Evolutionary conservation across 2,329 filamentous ascomycete genomes (phyloP).

Genomic region (Xylaria sp.): DNA sequence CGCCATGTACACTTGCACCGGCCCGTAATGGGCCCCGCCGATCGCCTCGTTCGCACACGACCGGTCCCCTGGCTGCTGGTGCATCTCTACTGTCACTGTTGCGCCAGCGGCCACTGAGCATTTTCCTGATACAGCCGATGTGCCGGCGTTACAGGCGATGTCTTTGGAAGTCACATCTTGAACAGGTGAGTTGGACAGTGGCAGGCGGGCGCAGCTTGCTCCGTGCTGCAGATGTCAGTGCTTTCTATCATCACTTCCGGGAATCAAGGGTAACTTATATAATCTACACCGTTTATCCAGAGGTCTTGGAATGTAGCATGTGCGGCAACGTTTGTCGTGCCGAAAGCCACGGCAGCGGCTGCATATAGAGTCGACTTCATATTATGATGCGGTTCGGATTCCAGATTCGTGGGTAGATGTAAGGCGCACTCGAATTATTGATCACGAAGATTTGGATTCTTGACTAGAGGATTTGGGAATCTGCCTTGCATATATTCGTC

Average conservation of each 20-base stretch:
- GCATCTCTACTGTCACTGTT: conserved; percentile 67
- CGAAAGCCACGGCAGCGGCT: conserved; percentile 48
- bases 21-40: conserved; percentile 57
- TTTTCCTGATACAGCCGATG: conserved; percentile 52
- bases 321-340: conserved; percentile 52
- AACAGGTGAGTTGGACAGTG: conserved; percentile 62
- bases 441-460: not conserved
- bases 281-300: conserved; percentile 59
- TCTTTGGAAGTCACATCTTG: conserved; percentile 54
- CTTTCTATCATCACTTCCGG: not conserved
- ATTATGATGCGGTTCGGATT: conserved; percentile 1
- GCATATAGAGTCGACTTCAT: conserved; percentile 52
- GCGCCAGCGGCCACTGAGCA: conserved; percentile 60
- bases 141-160: conserved; percentile 56
- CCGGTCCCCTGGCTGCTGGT: conserved; percentile 54
- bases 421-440: conserved; percentile 3
- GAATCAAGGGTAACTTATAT: conserved; percentile 39
- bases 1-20: conserved; percentile 55
- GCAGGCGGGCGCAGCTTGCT: conserved; percentile 59
- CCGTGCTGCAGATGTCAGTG: conserved; percentile 49
- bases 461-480: not conserved
- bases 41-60: conserved; percentile 55
- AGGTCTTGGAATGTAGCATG: conserved; percentile 65
- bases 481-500: conserved; percentile 18
- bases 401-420: not conserved